A percentile compares a stretch with the other conserved stretches of the same genome.
Conservation (phyloP, 768 basidiomycete species). For the Suillus lakei region DNA sequence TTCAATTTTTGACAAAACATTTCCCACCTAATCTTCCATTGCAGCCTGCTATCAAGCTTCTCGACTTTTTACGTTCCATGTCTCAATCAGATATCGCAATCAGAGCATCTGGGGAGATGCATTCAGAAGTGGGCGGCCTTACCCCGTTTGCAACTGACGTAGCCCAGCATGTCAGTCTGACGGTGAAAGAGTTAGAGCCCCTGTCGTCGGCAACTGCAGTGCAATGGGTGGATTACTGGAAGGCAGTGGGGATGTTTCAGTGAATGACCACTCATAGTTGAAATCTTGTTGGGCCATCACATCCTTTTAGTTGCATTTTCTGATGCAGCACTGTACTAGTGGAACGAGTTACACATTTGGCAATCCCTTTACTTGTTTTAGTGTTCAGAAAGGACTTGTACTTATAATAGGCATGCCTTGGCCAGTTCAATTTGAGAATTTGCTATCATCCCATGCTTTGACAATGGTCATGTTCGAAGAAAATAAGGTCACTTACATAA, state of each 20-base stretch:
- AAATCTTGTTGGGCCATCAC: too few species aligned
- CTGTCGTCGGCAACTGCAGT: constrained; percentile 26
- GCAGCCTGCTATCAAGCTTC: constrained; percentile 36
- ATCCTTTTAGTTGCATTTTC: too few species aligned
- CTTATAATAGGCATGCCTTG: too few species aligned
- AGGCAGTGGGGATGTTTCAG: constrained; percentile 8
- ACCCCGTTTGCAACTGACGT: constrained; percentile 29
- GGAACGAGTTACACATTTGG: too few species aligned
- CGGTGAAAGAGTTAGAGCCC: constrained; percentile 29
- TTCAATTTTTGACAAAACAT: constrained; percentile 20
- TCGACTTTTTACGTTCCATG: constrained; percentile 29
- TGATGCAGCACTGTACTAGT: too few species aligned
- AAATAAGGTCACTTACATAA: too few species aligned
- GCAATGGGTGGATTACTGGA: constrained; percentile 43
- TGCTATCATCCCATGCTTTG: too few species aligned
- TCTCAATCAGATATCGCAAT: constrained; percentile 19
- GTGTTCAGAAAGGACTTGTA: too few species aligned
- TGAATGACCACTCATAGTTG: background rate
- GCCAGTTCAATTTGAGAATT: too few species aligned
- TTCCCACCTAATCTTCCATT: constrained; percentile 30
- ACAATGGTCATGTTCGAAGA: too few species aligned
- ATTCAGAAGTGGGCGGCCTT: constrained; percentile 9
- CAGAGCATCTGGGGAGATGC: background rate
- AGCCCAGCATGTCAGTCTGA: constrained; percentile 32
- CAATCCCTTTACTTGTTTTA: too few species aligned